Evolutionary conservation across 768 basidiomycete species (phyloP).

Genomic region (Amyloporia xantha): DNA sequence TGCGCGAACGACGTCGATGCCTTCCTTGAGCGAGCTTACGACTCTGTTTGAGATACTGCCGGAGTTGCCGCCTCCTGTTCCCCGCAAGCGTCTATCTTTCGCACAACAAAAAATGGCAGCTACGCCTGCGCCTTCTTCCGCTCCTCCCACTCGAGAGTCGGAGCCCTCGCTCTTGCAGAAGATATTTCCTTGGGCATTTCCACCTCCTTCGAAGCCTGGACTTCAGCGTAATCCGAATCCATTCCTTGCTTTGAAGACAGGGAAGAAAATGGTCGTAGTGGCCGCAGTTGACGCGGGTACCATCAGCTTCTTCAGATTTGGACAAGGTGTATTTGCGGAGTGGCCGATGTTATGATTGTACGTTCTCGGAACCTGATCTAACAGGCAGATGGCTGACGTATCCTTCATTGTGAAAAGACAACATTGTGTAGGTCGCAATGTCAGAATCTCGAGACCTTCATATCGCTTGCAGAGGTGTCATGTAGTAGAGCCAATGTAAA

Average conservation of each 20-base stretch:
- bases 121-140: neutral
- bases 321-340: conserved; percentile 78
- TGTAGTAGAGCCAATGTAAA: no score
- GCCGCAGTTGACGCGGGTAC: conserved; percentile 87
- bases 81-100: conserved; percentile 32
- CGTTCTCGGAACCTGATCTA: no score
- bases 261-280: conserved; percentile 76
- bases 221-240: conserved; percentile 47
- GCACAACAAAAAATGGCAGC: conserved; percentile 16
- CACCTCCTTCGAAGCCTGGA: conserved; percentile 6
- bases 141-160: neutral
- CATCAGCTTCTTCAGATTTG: conserved; percentile 84
- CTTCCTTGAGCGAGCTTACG: conserved; percentile 71
- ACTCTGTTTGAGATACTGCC: conserved; percentile 68
- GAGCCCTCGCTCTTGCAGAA: conserved; percentile 3
- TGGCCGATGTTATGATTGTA: conserved; percentile 61
- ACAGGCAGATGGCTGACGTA: no score
- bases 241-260: conserved; percentile 75
- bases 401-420: no score
- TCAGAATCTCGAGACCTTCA: no score
- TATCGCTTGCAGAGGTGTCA: no score
- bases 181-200: conserved; percentile 22
- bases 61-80: conserved; percentile 51
- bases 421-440: no score
- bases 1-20: conserved; percentile 77